A percentile compares a stretch with the other conserved stretches of the same genome.
Evolutionary conservation across 331 rosid species (phyloP).

Genomic region (Cydonia oblonga): DNA sequence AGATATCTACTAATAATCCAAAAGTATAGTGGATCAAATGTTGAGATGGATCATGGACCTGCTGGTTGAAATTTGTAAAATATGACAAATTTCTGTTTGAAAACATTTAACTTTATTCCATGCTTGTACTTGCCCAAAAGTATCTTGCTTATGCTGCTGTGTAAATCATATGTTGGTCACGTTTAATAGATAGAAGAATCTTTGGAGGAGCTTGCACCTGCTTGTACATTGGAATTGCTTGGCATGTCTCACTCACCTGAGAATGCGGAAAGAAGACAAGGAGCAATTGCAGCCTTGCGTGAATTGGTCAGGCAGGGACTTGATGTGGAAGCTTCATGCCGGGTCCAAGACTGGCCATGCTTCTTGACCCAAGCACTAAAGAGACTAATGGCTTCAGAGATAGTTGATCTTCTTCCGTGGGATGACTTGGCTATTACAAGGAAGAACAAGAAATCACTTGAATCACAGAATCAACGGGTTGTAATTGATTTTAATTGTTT

Average conservation of each 20-base stretch:
- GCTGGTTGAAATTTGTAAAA: not conserved
- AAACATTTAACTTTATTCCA: not conserved
- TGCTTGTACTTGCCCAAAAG: not conserved
- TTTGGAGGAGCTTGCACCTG: constrained; percentile 96
- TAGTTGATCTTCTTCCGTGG: constrained; percentile 93
- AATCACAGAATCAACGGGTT: constrained; percentile 81
- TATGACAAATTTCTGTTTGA: not conserved
- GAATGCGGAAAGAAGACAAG: constrained; percentile 67
- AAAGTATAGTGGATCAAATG: not conserved
- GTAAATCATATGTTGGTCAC: constrained; percentile 5
- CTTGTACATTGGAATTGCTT: constrained; percentile 83
- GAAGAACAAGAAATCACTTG: constrained; percentile 87
- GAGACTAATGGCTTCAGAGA: constrained; percentile 66
- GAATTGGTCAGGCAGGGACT: constrained; percentile 93
- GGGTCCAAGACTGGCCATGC: constrained; percentile 85
- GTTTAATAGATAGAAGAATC: constrained; percentile 84
- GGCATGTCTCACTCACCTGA: constrained; percentile 59
- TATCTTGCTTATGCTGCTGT: not conserved
- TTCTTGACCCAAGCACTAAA: constrained; percentile 71
- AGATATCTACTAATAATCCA: not conserved
- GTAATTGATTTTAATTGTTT: constrained; percentile 73
- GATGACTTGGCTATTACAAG: constrained; percentile 58
- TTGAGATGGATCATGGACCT: not conserved
- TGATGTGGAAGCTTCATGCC: constrained; percentile 76
- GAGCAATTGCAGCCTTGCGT: constrained; percentile 88